Base-by-base conservation (phyloP, 768 basidiomycete species). In the Dentipellis sp. region DNA sequence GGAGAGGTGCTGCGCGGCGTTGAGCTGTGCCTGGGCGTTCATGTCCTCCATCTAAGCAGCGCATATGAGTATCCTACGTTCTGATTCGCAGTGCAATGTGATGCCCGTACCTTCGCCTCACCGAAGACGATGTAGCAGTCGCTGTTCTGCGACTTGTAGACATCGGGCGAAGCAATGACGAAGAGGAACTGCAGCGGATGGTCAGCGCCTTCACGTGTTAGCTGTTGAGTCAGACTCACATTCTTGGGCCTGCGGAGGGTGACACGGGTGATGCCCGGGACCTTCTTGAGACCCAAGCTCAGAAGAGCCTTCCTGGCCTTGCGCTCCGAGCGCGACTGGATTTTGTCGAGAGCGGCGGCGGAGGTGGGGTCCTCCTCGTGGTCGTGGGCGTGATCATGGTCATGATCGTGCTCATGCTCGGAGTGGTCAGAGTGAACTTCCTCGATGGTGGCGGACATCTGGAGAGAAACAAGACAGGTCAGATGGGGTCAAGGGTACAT, bases 71-170 rank as follows among this genome's bases (percentile, higher is more conserved):
- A 19, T 11, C 55, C 10, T 19, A 40, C 7, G 34, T 36, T 21
- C 10, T 58, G 10, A 12, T 42, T n/a, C 10, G 47, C 52, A 29
- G 23, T 46, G 35, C 22, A 17, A 10, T 17, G 10, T 10, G 37
- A 54, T 35, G 14, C 59, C 58, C 65, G 58, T 49, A 87, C 87
- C 83, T 93, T 93, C 55, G 91, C 94, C 78, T 98, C 97, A 61
- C 97, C 97, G 65, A 98, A 99, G 61, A 99, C 94, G 69, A 99
- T 92, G 79, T 99, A 97, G 73, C 89, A 92, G 74, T 99, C 97
- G 68, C 91, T 93, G 75, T 92, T 94, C 45, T 88, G 85, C 51
- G 91, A 93, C 79, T 97, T 97, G 85, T 90, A 99, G 54, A 99
- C 97, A 62, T 99, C 97, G 38, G 97, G 97, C 52, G 86, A 77